Conservation (phyloP, 208 protist genomes). For the Tritrichomonas foetus region DNA sequence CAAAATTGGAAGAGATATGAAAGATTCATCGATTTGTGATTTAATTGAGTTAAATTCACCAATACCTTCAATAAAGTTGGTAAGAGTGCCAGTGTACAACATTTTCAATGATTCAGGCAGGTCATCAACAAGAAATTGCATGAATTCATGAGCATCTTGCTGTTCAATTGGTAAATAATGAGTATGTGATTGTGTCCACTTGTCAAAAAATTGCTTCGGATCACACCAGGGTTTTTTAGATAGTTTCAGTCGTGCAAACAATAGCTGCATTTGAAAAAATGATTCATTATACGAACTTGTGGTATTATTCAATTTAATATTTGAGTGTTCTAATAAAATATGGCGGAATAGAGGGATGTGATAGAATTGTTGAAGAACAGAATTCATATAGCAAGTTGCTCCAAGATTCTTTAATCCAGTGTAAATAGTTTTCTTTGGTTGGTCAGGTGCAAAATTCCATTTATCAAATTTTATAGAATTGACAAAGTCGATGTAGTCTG, state of each 20-base stretch:
- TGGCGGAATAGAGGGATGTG: not conserved
- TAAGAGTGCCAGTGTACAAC: not conserved
- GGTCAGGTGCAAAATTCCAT: too few species aligned
- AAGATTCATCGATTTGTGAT: not conserved
- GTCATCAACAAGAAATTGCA: not conserved
- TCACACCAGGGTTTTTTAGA: not conserved
- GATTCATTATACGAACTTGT: not conserved
- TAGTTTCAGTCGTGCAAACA: not conserved
- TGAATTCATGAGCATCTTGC: not conserved
- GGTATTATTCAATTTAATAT: not conserved
- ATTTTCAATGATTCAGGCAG: not conserved
- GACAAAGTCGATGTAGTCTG: too few species aligned
- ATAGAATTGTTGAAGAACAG: not conserved
- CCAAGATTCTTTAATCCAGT: not conserved
- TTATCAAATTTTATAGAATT: too few species aligned
- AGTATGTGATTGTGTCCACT: not conserved
- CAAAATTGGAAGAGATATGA: not conserved
- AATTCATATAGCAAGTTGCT: not conserved
- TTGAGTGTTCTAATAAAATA: not conserved
- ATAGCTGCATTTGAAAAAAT: not conserved
- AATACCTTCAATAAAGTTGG: not conserved
- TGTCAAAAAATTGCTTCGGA: not conserved
- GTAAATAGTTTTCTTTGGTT: too few species aligned
- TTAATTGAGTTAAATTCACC: not conserved
- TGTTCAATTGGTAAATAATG: not conserved